Percentiles rank a stretch among this genome's conserved stretches.
These are phyloP conservation scores for Rhodotorula mucilaginosa DNA, from an alignment of 1,284 basidiomycete genomes.

Conservation along the genomic window DNA sequence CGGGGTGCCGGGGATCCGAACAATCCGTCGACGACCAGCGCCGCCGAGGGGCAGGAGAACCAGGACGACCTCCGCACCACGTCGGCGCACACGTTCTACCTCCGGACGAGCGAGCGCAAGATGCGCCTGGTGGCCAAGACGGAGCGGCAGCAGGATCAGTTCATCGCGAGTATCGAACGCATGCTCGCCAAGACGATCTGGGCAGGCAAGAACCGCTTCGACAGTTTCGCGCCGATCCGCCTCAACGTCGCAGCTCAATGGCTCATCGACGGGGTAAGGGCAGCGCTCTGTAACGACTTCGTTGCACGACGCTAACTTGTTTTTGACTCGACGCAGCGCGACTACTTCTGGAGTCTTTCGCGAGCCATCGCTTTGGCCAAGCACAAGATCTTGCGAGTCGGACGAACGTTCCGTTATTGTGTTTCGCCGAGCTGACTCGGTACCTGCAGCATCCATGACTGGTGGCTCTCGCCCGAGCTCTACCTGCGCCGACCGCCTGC, in stretches of 20 bases:
- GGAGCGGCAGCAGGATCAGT: constrained; percentile 97
- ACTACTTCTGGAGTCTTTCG: constrained; percentile 97
- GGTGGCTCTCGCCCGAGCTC: constrained; percentile 79
- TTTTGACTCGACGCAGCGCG: constrained; percentile 58
- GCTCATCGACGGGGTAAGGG: constrained; percentile 91
- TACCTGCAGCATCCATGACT: constrained; percentile 71
- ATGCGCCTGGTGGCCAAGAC: constrained; percentile 85
- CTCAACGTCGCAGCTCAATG: constrained; percentile 93
- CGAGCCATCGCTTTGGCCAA: constrained; percentile 87
- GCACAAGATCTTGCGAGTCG: constrained; percentile 56
- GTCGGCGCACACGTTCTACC: constrained; percentile 83
- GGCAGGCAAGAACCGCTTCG: constrained; percentile 79
- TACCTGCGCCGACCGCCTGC: constrained; percentile 45
- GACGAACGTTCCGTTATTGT: background rate
- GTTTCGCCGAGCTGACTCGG: background rate
- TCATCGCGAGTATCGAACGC: constrained; percentile 87
- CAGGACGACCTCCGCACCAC: constrained; percentile 43
- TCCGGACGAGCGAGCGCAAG: constrained; percentile 84
- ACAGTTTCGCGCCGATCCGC: constrained; percentile 90
- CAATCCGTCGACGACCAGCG: constrained; percentile 42
- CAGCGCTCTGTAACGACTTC: too few species aligned
- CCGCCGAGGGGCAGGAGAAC: background rate
- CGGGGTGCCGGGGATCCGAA: constrained; percentile 42
- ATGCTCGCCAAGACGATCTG: constrained; percentile 76
- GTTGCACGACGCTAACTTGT: background rate